Evolutionary conservation across 2,329 filamentous ascomycete genomes (phyloP).

Genomic region (Pseudopithomyces maydicus): DNA sequence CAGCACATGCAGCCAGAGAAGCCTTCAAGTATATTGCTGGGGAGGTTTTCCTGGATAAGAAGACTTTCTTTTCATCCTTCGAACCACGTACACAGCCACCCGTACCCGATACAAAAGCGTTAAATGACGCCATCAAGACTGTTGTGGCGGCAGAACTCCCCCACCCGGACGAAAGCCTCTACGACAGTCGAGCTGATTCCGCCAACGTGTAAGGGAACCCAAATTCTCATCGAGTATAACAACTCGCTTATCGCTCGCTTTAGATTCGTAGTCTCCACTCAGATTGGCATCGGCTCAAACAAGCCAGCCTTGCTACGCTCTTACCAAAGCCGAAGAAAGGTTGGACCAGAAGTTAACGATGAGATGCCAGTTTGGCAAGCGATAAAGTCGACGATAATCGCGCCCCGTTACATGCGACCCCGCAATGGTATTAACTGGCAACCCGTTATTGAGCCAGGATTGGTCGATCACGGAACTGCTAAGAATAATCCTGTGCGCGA

Average conservation of each 20-base stretch:
- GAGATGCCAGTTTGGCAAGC: conserved; percentile 34
- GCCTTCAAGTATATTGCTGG: conserved; percentile 32
- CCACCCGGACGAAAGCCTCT: conserved; percentile 24
- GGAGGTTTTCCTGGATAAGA: conserved; percentile 33
- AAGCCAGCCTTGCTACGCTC: conserved; percentile 37
- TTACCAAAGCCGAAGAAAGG: conserved; percentile 36
- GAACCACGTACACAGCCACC: conserved; percentile 20
- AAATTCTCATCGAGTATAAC: neutral
- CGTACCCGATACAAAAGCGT: conserved; percentile 15
- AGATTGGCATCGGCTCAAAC: conserved; percentile 34
- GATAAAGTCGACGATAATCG: conserved; percentile 29
- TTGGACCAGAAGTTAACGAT: conserved; percentile 31
- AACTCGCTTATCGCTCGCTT: conserved; percentile 5
- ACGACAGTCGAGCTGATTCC: conserved; percentile 29
- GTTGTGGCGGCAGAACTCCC: conserved; percentile 25
- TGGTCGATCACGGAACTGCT: conserved; percentile 36
- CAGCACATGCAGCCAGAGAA: conserved; percentile 33
- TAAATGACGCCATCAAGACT: conserved; percentile 28
- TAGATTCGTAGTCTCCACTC: conserved; percentile 35
- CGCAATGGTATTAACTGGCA: conserved; percentile 19
- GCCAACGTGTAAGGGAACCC: conserved; percentile 33
- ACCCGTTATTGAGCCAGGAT: conserved; percentile 32
- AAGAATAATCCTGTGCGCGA: conserved; percentile 42
- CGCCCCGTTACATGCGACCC: conserved; percentile 29
- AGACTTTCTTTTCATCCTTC: conserved; percentile 29